phyloP scores from a whole-genome alignment of 2,329 filamentous ascomycete species.

The Emydomyces testavorans region DNA sequence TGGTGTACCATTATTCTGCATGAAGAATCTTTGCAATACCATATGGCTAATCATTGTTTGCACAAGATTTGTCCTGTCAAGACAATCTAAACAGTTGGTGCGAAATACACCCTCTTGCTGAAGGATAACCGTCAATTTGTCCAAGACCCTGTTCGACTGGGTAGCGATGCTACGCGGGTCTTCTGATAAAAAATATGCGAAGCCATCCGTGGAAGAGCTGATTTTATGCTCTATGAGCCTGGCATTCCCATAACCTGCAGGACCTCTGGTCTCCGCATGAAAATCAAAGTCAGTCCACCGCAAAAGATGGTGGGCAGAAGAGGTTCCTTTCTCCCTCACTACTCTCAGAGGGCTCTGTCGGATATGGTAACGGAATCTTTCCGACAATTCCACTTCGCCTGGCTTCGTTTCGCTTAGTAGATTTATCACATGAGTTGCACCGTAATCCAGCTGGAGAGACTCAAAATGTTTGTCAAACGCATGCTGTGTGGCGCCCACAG shows the following conservation, averaged over 20 bases:
- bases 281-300: constrained; percentile 88
- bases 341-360: constrained; percentile 59
- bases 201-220: constrained; percentile 66
- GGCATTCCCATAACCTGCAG: constrained; percentile 82
- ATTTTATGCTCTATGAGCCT: constrained; percentile 69
- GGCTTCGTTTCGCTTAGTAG: constrained; percentile 82
- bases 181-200: constrained; percentile 84
- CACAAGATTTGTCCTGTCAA: constrained; percentile 90
- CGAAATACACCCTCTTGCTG: constrained; percentile 94
- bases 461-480: constrained; percentile 94
- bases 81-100: constrained; percentile 90
- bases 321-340: constrained; percentile 39
- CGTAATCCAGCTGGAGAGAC: constrained; percentile 73
- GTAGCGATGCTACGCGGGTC: constrained; percentile 38
- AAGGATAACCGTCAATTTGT: constrained; percentile 53
- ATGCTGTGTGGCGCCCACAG: constrained; percentile 78
- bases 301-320: constrained; percentile 61
- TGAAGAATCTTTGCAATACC: constrained; percentile 74
- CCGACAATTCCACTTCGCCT: constrained; percentile 72
- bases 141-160: constrained; percentile 23
- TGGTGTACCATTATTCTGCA: constrained; percentile 57
- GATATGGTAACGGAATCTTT: constrained; percentile 68
- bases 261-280: constrained; percentile 81
- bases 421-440: constrained; percentile 85
- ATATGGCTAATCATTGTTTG: constrained; percentile 93